A percentile compares a stretch with the other conserved stretches of the same genome.
Conservation (phyloP, 139 green algal species). For the Nannochloris sp. region DNA sequence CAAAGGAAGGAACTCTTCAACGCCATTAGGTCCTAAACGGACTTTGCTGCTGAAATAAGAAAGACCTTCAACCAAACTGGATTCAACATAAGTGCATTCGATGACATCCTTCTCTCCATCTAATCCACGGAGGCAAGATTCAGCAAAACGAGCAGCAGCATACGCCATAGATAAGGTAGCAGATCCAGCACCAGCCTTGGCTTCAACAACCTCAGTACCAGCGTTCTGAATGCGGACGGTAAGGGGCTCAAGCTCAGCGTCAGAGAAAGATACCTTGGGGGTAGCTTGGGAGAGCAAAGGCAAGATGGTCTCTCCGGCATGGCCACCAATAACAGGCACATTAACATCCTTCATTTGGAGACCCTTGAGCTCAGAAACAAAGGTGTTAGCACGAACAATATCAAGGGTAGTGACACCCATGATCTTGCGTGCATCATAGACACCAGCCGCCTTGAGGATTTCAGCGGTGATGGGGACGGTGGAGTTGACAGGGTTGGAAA, state of each 20-base stretch:
- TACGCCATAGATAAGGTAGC: conserved; percentile 89
- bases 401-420: conserved; percentile 77
- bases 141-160: conserved; percentile 71
- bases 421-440: conserved; percentile 57
- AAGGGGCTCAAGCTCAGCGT: conserved; percentile 73
- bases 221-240: conserved; percentile 81
- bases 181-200: conserved; percentile 74
- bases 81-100: conserved; percentile 74
- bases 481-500: conserved; percentile 98
- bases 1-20: conserved; percentile 72
- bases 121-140: conserved; percentile 72
- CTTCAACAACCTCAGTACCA: conserved; percentile 85
- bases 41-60: conserved; percentile 69
- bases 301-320: conserved; percentile 97
- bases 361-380: conserved; percentile 56
- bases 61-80: conserved; percentile 31
- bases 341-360: conserved; percentile 70
- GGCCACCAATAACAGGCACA: conserved; percentile 93
- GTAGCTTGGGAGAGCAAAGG: conserved; percentile 90
- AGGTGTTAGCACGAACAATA: conserved; percentile 75
- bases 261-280: conserved; percentile 71
- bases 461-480: conserved; percentile 96
- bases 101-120: conserved; percentile 52
- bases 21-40: conserved; percentile 62
- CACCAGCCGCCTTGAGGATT: conserved; percentile 78